Base-by-base conservation (phyloP, 257 asterid species). In the Henckelia pumila region DNA sequence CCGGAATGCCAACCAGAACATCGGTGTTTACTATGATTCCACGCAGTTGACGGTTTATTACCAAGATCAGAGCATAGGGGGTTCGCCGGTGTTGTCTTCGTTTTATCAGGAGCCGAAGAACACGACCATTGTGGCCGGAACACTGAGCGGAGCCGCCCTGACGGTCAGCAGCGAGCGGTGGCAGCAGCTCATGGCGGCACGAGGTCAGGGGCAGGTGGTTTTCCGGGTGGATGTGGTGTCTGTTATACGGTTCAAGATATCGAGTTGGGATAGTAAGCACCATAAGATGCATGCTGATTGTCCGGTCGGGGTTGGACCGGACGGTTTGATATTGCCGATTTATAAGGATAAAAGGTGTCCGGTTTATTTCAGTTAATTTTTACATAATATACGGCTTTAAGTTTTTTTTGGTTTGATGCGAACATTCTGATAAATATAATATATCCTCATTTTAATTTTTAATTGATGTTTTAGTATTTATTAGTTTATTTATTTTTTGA, bases 241-340 rank as follows among this genome's bases (percentile, higher is more conserved):
- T 17, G 58, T 53, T 2, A 88, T 94, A 20, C 84, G 90, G 71
- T 91, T 94, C 76, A 91, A 74, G 80, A 83, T 94, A 61, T 82
- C 86, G 14, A 75, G 89, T 1, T 94, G 97, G 97, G 81, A 78
- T 59, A 88, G 97, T 28, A 83, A 79, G 84, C 84, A 75, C n/a
- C 97, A 88, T 56, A 81, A 68, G 56, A 66, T 88, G 89, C 97
- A 90, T 61, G 96, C 86, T 8, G 82, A 78, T 57, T 93, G 99
- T 52, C 80, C 83, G 24, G 93, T 84, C 57, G 96, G 83, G 20
- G 87, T 93, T 8, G 96, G 99, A 50, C 76, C 84, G 47, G 95
- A 93, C 78, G 99, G 97, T 30, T 56, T 75, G 59, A 65, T 93
- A 55, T 74, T 88, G 87, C 53, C 70, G 44, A 32, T 21, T 37